These are phyloP conservation scores for Scleromitrula shiraiana DNA, from an alignment of 2,329 filamentous ascomycete genomes.

Conservation along the genomic window DNA sequence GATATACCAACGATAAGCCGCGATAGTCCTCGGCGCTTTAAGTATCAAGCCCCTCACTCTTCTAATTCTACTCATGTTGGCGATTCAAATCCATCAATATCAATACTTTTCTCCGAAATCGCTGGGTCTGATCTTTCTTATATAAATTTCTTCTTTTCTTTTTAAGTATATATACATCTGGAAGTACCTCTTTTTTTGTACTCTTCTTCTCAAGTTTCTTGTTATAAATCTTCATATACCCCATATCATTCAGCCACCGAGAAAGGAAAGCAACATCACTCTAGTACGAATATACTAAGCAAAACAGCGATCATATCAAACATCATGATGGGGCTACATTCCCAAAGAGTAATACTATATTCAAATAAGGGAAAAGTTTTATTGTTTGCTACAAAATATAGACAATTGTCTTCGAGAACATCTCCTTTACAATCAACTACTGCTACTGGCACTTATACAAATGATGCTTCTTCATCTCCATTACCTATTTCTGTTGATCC, in stretches of 20 bases:
- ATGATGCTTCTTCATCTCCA: conserved; percentile 10
- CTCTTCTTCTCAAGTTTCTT: no score
- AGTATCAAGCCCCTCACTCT: neutral
- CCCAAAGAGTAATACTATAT: neutral
- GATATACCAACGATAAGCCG: neutral
- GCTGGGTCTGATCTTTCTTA: neutral
- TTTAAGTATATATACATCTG: no score
- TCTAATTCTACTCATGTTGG: neutral
- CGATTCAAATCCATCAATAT: neutral
- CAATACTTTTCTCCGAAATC: neutral
- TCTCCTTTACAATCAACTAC: conserved; percentile 11
- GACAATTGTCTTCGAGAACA: conserved; percentile 22
- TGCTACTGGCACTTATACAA: no score
- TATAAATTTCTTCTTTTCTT: neutral
- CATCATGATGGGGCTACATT: neutral
- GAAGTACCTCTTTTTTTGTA: no score
- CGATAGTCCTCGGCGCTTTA: no score
- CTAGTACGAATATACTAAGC: neutral
- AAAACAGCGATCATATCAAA: neutral
- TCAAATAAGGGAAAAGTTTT: neutral
- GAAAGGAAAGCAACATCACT: neutral
- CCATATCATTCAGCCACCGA: no score
- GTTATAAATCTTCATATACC: neutral
- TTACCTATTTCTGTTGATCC: neutral
- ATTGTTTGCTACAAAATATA: neutral